These are phyloP conservation scores for Mycena haematopus DNA, from an alignment of 768 basidiomycete species.

Conservation along the genomic window DNA sequence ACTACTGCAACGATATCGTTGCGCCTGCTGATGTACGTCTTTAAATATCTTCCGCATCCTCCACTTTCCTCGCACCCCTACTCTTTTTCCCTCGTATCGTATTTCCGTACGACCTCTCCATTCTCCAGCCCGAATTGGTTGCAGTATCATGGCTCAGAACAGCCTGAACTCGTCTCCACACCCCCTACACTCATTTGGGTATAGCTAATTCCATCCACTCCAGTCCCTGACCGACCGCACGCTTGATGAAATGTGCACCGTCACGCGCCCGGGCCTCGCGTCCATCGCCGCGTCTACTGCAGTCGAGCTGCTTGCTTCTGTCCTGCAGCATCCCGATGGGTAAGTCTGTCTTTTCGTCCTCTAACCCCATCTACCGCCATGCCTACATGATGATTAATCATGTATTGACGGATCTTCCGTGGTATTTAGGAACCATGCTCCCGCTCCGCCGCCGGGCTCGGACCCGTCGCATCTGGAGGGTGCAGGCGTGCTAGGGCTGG, in stretches of 20 bases:
- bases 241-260: conserved; percentile 99
- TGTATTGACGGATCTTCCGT: too few relatives aligned
- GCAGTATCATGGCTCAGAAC: too few relatives aligned
- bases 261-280: conserved; percentile 93
- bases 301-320: conserved; percentile 88
- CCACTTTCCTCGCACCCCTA: background rate
- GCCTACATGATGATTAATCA: too few relatives aligned
- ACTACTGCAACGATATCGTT: conserved; percentile 98
- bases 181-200: too few relatives aligned
- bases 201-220: background rate
- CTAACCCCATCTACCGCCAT: background rate
- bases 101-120: too few relatives aligned
- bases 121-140: too few relatives aligned
- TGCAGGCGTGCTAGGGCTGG: conserved; percentile 75
- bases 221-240: conserved; percentile 81
- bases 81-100: too few relatives aligned
- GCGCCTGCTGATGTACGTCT: conserved; percentile 88
- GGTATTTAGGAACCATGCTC: conserved; percentile 55
- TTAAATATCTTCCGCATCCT: background rate
- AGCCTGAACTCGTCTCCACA: too few relatives aligned
- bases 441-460: conserved; percentile 65
- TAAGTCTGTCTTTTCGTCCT: conserved; percentile 40
- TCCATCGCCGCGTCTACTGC: conserved; percentile 91
- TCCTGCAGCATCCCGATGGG: conserved; percentile 91
- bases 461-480: conserved; percentile 35